Evolutionary conservation across 805 yeast genomes (phyloP).

Genomic region (Saccharomycopsis sp.): DNA sequence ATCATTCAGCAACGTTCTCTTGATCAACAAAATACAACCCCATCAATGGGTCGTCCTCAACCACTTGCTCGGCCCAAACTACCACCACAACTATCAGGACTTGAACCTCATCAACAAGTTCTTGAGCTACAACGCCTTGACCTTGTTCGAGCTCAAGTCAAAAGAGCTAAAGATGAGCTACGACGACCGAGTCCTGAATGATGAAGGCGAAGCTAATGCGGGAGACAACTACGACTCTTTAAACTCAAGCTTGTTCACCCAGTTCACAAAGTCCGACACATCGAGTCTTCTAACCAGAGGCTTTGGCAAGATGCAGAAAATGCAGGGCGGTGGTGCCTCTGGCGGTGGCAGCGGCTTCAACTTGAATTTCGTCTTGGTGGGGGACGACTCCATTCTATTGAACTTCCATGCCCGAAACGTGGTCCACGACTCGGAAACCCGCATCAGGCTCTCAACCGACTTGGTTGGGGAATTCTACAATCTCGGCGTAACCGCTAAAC

Average conservation of each 20-base stretch:
- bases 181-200: slow-evolving; percentile 21
- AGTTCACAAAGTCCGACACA: slow-evolving; percentile 13
- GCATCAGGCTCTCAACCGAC: too few species aligned
- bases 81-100: slow-evolving; percentile 39
- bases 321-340: slow-evolving; percentile 3
- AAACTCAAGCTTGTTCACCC: slow-evolving; percentile 21
- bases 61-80: slow-evolving; percentile 39
- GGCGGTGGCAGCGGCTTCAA: slow-evolving; percentile 5
- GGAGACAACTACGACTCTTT: slow-evolving; percentile 21
- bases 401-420: slow-evolving; percentile 23
- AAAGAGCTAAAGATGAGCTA: slow-evolving; percentile 26
- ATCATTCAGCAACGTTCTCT: slow-evolving; percentile 27
- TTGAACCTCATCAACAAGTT: slow-evolving; percentile 30
- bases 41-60: slow-evolving; percentile 46
- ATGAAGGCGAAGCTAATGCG: slow-evolving; percentile 14
- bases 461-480: too few species aligned
- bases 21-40: slow-evolving; percentile 32
- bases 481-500: too few species aligned
- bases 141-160: slow-evolving; percentile 30
- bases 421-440: too few species aligned
- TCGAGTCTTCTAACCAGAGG: slow-evolving; percentile 11
- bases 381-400: slow-evolving; percentile 20
- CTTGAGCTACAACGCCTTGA: slow-evolving; percentile 31
- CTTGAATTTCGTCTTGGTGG: slow-evolving; percentile 12
- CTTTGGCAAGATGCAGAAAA: slow-evolving; percentile 15